phyloP scores from a whole-genome alignment of 352 stramenopile species.

The Globisporangium megalacanthum region DNA sequence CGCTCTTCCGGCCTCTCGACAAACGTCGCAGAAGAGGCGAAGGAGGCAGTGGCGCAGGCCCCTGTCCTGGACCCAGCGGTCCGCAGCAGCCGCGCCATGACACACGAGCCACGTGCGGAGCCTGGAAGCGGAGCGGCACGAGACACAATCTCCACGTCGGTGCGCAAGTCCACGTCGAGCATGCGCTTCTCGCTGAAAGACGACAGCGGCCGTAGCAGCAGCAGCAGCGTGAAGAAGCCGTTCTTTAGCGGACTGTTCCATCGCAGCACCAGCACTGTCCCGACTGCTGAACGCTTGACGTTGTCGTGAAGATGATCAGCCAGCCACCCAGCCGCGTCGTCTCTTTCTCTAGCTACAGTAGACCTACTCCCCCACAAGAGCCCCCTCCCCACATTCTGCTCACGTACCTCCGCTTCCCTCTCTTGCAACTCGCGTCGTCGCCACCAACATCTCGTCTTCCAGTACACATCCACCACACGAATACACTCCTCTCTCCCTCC shows the following conservation, averaged over 20 bases:
- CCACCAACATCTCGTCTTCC: not conserved
- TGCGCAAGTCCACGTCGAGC: constrained; percentile 14
- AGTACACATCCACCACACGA: not conserved
- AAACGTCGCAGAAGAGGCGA: constrained; percentile 4
- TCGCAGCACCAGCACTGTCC: constrained; percentile 7
- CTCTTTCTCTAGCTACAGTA: not conserved
- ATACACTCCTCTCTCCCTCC: not conserved
- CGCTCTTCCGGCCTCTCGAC: constrained; percentile 13
- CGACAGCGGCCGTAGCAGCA: not conserved
- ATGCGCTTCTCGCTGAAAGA: constrained; percentile 15
- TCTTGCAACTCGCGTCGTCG: not conserved
- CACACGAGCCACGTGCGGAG: constrained; percentile 6
- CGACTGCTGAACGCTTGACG: not conserved
- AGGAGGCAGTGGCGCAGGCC: not conserved
- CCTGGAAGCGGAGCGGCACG: not conserved
- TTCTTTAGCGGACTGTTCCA: constrained; percentile 43
- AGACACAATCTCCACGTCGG: constrained; percentile 3
- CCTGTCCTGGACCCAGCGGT: not conserved
- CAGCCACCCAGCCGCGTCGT: not conserved
- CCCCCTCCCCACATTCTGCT: not conserved
- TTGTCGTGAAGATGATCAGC: not conserved
- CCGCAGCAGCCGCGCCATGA: constrained; percentile 9
- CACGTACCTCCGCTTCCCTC: not conserved
- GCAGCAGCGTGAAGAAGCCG: constrained; percentile 17
- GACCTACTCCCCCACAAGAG: not conserved